Evolutionary conservation across 164 flowering plant genomes (phyloP).

Genomic region (Berberis vulgaris): DNA sequence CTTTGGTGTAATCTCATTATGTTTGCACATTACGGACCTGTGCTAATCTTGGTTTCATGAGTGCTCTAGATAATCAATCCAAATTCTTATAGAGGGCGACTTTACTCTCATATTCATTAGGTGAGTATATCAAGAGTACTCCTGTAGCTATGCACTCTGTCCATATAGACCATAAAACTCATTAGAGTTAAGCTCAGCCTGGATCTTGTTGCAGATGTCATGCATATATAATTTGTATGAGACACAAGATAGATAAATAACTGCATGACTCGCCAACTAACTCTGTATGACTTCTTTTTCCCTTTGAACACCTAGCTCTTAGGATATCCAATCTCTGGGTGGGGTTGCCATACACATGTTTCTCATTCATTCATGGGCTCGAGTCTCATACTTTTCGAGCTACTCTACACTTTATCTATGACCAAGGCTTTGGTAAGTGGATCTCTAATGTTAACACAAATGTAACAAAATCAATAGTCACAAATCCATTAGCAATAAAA

Average conservation of each 20-base stretch:
- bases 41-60: too few species aligned
- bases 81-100: too few species aligned
- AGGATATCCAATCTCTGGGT: not conserved
- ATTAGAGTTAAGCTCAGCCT: not conserved
- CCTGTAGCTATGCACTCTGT: too few species aligned
- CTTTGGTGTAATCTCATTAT: too few species aligned
- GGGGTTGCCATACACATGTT: not conserved
- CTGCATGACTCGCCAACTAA: not conserved
- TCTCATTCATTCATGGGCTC: not conserved
- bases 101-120: too few species aligned
- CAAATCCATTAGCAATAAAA: too few species aligned
- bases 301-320: not conserved
- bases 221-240: not conserved
- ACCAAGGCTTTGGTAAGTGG: not conserved
- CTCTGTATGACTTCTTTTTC: not conserved
- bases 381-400: not conserved
- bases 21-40: too few species aligned
- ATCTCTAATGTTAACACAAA: not conserved
- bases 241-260: too few species aligned
- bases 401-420: not conserved
- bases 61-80: too few species aligned
- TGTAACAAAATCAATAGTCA: too few species aligned
- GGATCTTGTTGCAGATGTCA: not conserved
- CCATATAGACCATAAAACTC: too few species aligned
- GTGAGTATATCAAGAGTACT: too few species aligned